Evolutionary conservation across 2,329 filamentous ascomycete species (phyloP).

Genomic region (Tolypocladium inflatum): DNA sequence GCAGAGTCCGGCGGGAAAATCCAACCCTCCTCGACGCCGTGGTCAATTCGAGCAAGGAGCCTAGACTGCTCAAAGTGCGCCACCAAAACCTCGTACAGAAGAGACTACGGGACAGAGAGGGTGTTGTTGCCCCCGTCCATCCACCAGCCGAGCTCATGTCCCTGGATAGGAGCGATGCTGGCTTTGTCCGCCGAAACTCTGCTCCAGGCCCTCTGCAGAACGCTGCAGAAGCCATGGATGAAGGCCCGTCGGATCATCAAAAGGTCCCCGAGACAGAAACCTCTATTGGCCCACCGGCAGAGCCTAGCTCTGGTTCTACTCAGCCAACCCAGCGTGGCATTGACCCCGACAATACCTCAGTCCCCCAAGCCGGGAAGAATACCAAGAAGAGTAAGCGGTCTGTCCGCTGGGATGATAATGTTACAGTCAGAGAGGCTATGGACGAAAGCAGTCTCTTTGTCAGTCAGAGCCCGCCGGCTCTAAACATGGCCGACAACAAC

Average conservation of each 20-base stretch:
- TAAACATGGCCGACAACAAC: background rate
- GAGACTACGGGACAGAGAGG: constrained; percentile 31
- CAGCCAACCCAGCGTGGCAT: background rate
- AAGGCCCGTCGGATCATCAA: background rate
- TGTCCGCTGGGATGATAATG: background rate
- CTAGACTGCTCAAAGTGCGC: constrained; percentile 28
- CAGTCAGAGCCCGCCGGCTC: background rate
- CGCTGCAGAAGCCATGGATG: background rate
- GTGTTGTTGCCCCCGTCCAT: constrained; percentile 25
- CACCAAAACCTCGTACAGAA: constrained; percentile 31
- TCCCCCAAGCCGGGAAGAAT: background rate
- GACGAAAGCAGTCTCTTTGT: background rate
- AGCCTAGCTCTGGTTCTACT: too few species aligned
- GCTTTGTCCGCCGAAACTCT: background rate
- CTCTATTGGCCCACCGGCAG: background rate
- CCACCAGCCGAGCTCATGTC: constrained; percentile 16
- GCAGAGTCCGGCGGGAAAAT: constrained; percentile 27
- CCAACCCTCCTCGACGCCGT: constrained; percentile 26
- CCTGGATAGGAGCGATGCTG: constrained; percentile 13
- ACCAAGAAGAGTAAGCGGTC: background rate
- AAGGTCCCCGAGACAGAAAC: background rate
- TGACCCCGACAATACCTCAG: background rate
- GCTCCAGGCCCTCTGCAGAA: background rate
- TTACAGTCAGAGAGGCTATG: background rate
- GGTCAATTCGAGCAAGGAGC: constrained; percentile 28